These are phyloP conservation scores for Pachyrhizus erosus DNA, from an alignment of 306 rosid genomes.

Conservation along the genomic window DNA sequence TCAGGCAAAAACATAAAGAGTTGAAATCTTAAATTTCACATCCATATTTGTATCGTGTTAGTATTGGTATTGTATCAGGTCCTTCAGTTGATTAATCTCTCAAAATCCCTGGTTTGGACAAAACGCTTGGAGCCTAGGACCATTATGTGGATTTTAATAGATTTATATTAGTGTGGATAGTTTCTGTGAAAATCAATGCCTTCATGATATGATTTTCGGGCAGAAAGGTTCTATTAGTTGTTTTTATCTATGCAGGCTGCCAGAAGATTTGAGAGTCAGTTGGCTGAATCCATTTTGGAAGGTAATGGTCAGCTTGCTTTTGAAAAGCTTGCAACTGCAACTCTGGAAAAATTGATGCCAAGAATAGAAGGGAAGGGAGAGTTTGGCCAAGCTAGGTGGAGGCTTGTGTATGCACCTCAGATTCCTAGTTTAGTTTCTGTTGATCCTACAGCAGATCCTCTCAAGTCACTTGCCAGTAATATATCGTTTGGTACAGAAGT, in stretches of 20 bases:
- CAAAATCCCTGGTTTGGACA: not conserved
- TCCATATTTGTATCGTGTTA: not conserved
- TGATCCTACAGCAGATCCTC: conserved; percentile 87
- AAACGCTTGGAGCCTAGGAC: not conserved
- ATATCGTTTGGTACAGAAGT: conserved; percentile 93
- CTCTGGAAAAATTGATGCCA: conserved; percentile 93
- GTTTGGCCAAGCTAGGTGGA: conserved; percentile 95
- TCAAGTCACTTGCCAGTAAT: conserved; percentile 85
- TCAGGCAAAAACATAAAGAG: not conserved
- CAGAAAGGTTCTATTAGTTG: conserved; percentile 14
- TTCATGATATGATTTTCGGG: conserved; percentile 22
- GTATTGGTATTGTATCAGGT: not conserved
- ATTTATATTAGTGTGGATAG: not conserved
- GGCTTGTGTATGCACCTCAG: conserved; percentile 91
- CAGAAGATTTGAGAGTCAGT: conserved; percentile 84
- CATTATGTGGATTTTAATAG: not conserved
- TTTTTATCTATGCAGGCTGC: conserved; percentile 69
- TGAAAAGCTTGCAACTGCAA: conserved; percentile 89
- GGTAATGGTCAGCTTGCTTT: conserved; percentile 88
- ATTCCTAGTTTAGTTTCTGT: conserved; percentile 85
- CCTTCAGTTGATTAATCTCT: not conserved
- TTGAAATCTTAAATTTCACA: not conserved
- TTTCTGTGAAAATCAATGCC: conserved; percentile 22
- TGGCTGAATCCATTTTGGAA: conserved; percentile 91
- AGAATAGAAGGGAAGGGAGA: conserved; percentile 97